phyloP scores from a whole-genome alignment of 345 rosid genomes.

The Linum usitatissimum region DNA sequence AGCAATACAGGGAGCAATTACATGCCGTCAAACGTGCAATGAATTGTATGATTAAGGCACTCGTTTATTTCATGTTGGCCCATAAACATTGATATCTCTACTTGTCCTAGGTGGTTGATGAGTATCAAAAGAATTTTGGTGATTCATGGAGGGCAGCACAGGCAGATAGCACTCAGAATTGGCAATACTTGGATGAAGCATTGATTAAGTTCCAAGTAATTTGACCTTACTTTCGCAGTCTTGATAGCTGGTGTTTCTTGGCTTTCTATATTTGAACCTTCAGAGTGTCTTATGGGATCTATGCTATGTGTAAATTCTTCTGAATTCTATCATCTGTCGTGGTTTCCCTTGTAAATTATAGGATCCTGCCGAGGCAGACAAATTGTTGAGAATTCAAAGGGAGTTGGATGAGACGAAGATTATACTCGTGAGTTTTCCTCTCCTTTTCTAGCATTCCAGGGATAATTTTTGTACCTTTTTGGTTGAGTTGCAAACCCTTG shows the following conservation, averaged over 20 bases:
- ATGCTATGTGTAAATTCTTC: neutral
- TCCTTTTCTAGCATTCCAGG: neutral
- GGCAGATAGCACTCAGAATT: constrained; percentile 50
- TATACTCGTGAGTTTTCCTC: constrained; percentile 61
- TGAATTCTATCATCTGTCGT: neutral
- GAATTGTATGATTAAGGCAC: neutral
- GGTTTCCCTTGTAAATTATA: constrained; percentile 20
- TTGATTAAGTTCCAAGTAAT: constrained; percentile 69
- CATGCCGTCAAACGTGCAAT: neutral
- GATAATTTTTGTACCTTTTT: too few species aligned
- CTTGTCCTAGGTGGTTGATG: constrained; percentile 58
- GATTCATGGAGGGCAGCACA: constrained; percentile 69
- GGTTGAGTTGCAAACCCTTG: neutral
- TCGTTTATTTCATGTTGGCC: neutral
- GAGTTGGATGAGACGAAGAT: constrained; percentile 98
- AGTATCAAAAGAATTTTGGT: constrained; percentile 82
- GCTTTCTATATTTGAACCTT: neutral
- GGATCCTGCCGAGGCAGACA: constrained; percentile 99
- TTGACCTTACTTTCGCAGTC: neutral
- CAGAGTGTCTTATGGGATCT: neutral
- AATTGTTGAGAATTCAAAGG: constrained; percentile 89
- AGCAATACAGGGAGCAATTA: neutral
- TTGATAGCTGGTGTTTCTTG: neutral
- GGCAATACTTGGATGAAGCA: constrained; percentile 83
- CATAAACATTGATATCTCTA: neutral